Evolutionary conservation across 352 stramenopile genomes (phyloP), one percentile per base, ranked within the genome.

Genomic region (Phytophthora niederhauseri): DNA sequence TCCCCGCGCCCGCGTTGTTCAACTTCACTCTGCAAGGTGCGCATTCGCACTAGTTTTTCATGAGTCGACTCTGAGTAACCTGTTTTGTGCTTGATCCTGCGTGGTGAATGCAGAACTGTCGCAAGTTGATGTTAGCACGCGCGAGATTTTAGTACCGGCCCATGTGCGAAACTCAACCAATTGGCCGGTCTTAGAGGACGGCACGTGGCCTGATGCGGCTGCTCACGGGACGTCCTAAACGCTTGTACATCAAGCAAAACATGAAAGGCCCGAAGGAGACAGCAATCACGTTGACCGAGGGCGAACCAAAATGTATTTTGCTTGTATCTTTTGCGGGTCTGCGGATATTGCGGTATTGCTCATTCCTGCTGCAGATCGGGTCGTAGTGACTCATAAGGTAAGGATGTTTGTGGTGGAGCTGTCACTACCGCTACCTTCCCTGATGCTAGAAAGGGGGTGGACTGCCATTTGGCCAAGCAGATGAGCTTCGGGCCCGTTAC

Each of bases 11-110:
- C 1, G 82, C 89, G 50, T 76, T 99, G 12, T 99, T 98, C 84
- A 96, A 99, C 81, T 98, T 98, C 81, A 98, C 95, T 20, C 73
- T 90, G 62, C 79, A 95, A 89, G 89, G 89, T 96, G 70, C 34
- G 68, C 22, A 30, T 19, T 19, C 12, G 15, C 22, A 6, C 19
- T 46, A 17, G 36, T 45, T 2, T n/a, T 26, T 26, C 24, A 15
- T 6, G 17, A 17, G 36, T 45, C 15, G 36, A 45, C 14, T 6
- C 17, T 15, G 7, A 43, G 14, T 43, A 43, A 43, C 36, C 12
- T 15, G 36, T 7, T 43, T 7, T n/a, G 36, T 43, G 17, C 19
- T 52, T 30, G 45, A 17, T 48, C 36, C 15, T 43, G 5, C 36
- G 36, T 38, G 22, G 41, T 57, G 30, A 59, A 6, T 57, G 45